Conservation (phyloP, 2,329 filamentous ascomycete genomes). For the Colletotrichum sp. region DNA sequence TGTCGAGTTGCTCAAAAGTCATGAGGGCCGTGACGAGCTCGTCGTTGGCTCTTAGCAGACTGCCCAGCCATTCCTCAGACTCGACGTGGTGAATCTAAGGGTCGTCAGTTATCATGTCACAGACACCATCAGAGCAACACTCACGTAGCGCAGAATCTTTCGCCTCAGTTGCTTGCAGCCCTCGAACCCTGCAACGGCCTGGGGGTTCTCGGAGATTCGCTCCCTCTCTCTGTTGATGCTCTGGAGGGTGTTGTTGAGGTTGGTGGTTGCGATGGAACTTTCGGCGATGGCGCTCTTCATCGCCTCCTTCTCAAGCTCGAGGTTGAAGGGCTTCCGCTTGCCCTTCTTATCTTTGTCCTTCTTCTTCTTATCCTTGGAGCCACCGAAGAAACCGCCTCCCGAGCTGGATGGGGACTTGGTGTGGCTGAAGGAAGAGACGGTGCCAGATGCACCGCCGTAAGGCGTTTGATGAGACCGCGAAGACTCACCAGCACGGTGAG, state of each 20-base stretch:
- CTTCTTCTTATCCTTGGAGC: slow-evolving; percentile 54
- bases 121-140: slow-evolving; percentile 26
- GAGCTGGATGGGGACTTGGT: slow-evolving; percentile 44
- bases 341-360: slow-evolving; percentile 59
- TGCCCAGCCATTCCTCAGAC: slow-evolving; percentile 88
- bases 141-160: slow-evolving; percentile 82
- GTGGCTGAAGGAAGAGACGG: slow-evolving; percentile 24
- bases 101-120: slow-evolving; percentile 22
- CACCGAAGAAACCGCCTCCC: slow-evolving; percentile 43
- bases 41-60: slow-evolving; percentile 91
- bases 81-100: slow-evolving; percentile 84
- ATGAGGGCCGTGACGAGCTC: slow-evolving; percentile 93
- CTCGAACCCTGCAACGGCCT: slow-evolving; percentile 80
- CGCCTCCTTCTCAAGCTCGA: slow-evolving; percentile 85
- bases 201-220: slow-evolving; percentile 83
- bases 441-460: slow-evolving; percentile 10
- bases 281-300: slow-evolving; percentile 91
- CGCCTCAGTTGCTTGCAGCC: slow-evolving; percentile 84
- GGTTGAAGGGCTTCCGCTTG: slow-evolving; percentile 73
- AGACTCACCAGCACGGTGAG: slow-evolving; percentile 21
- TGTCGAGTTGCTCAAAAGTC: slow-evolving; percentile 92
- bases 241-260: slow-evolving; percentile 85
- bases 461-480: slow-evolving; percentile 32
- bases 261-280: slow-evolving; percentile 88
- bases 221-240: slow-evolving; percentile 89